Evolutionary conservation across 23 red algal species (phyloP).

Genomic region (Chondrus crispus): DNA sequence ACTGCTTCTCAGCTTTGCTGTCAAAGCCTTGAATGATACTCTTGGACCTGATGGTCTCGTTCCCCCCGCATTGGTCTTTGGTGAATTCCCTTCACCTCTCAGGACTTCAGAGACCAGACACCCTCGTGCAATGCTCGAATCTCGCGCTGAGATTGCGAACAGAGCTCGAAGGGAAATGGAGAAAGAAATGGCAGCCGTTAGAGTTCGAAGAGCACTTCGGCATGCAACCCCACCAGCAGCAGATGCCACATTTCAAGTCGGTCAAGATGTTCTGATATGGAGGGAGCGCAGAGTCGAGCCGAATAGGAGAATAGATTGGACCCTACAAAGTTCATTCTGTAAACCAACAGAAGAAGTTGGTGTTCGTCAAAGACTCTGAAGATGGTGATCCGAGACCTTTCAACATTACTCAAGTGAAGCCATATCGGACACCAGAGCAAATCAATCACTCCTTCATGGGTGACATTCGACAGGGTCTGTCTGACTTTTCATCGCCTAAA

Average conservation of each 20-base stretch:
- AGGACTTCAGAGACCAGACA: background rate
- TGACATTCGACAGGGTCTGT: background rate
- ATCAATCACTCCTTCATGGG: background rate
- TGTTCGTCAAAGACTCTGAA: background rate
- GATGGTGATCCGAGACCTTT: background rate
- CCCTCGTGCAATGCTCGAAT: background rate
- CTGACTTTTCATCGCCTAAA: background rate
- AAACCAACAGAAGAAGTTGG: conserved; percentile 18
- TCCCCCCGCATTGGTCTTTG: conserved; percentile 25
- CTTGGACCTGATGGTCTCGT: conserved; percentile 27
- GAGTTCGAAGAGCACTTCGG: background rate
- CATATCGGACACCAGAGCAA: background rate
- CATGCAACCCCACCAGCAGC: background rate
- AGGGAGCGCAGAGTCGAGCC: background rate
- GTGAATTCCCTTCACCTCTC: background rate
- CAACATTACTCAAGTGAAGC: conserved; percentile 16
- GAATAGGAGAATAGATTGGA: background rate
- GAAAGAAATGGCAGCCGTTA: background rate
- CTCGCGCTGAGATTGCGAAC: background rate
- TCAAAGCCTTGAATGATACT: conserved; percentile 39
- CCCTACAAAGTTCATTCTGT: background rate
- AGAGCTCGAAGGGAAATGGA: background rate
- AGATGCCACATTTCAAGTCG: background rate
- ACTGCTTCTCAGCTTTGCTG: background rate
- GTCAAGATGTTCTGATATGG: conserved; percentile 3